Evolutionary conservation across 1,284 basidiomycete genomes (phyloP).

Genomic region (Ustanciosporium gigantosporum): DNA sequence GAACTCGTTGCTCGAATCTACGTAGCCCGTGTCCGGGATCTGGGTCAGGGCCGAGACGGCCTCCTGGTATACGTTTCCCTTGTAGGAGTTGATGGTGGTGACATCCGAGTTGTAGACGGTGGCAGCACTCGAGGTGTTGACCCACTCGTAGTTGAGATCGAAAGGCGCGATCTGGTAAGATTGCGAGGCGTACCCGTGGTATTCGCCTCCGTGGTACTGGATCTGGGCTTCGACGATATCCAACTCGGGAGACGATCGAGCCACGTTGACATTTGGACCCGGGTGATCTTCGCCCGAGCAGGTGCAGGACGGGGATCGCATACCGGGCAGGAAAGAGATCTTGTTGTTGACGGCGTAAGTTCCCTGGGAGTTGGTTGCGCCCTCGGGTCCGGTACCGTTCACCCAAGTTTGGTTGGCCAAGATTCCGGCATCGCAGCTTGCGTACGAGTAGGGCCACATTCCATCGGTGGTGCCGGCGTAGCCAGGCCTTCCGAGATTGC

Average conservation of each 20-base stretch:
- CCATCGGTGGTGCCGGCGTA: constrained; percentile 59
- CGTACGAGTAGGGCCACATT: constrained; percentile 62
- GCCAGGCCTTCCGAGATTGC: constrained; percentile 56
- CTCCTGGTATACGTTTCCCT: constrained; percentile 57
- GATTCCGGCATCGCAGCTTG: constrained; percentile 58
- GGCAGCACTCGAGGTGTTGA: constrained; percentile 17
- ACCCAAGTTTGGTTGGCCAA: constrained; percentile 46
- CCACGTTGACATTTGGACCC: constrained; percentile 54
- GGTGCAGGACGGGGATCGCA: constrained; percentile 46
- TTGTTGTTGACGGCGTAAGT: constrained; percentile 17
- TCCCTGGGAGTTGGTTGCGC: constrained; percentile 33
- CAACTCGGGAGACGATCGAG: constrained; percentile 59
- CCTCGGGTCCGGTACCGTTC: constrained; percentile 45
- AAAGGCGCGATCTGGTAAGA: constrained; percentile 60
- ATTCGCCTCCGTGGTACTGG: constrained; percentile 62
- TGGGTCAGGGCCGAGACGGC: constrained; percentile 53
- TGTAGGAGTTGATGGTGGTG: constrained; percentile 52
- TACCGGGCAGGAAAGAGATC: constrained; percentile 34
- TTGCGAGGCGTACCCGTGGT: constrained; percentile 50
- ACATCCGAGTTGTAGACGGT: constrained; percentile 37
- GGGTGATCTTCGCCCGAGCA: constrained; percentile 54
- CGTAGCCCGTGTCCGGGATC: constrained; percentile 51
- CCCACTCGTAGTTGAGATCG: constrained; percentile 52
- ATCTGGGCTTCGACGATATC: constrained; percentile 63
- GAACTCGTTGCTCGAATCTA: constrained; percentile 22